Evolutionary conservation across 345 rosid species (phyloP), one percentile per base, ranked within the genome.

Genomic region (Eucalyptus regnans): DNA sequence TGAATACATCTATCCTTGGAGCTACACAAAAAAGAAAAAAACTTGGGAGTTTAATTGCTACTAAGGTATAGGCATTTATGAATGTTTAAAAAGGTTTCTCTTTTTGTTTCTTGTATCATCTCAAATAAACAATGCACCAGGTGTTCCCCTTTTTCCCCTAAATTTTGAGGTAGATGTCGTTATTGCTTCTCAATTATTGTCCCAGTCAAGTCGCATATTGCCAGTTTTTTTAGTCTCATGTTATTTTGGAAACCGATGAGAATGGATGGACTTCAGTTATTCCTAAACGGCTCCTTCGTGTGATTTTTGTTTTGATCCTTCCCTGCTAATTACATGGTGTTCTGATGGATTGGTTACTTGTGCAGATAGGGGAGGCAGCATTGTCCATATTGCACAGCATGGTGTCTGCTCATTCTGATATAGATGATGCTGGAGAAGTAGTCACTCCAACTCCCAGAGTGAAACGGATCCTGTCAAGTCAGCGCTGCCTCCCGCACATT

Each of bases 381-480:
- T 94, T 96, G 90, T 95, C 96, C 88, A 96, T 98, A 91, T 91
- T 98, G 92, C 99, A 97, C 90, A 94, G 97, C 95, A 98, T 98
- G 99, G 99, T 96, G 90, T 95, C 97, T 87, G 98, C 99, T 52
- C 99, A 97, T 95, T 98, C 99, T 89, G 99, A 98, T 93, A 91
- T 98, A 89, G 99, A 98, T 93, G 99, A 98, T 90, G 99, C 99
- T 86, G 99, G 99, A 91, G 99, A 98, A 94, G 94, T 97, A 89
- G 99, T 98, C 86, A 98, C 99, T 68, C 99, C 99, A 91, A 98
- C 99, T 84, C 99, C 99, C 58, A 94, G 97, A 93, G 99, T 98
- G 83, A 98, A 98, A 90, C 68, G 98, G 89, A 98, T 98, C 87
- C 90, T 98, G 93, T 98, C 99, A 92, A 98, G 99, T 92, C 91